phyloP scores from a whole-genome alignment of 1,284 basidiomycete genomes.

The Mycocalia duriaeana region DNA sequence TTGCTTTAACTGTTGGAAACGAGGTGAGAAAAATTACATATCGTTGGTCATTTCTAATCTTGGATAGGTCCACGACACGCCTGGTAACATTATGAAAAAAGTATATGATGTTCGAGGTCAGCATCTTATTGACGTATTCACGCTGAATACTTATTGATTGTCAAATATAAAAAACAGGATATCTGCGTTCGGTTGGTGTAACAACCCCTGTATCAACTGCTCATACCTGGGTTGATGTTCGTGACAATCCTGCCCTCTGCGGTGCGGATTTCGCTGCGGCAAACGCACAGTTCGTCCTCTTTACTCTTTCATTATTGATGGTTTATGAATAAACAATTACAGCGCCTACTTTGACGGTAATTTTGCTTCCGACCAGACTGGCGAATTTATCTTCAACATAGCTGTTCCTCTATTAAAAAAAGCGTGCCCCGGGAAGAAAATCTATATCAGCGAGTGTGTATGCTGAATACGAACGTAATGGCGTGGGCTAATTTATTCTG shows the following conservation, averaged over 20 bases:
- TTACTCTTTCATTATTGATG: not conserved
- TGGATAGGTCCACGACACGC: slow-evolving; percentile 22
- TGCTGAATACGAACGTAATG: not conserved
- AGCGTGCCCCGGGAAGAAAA: slow-evolving; percentile 29
- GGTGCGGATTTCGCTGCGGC: slow-evolving; percentile 31
- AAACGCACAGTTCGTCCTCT: slow-evolving; percentile 30
- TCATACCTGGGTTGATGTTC: slow-evolving; percentile 31
- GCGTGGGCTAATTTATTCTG: not conserved
- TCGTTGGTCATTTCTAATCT: not conserved
- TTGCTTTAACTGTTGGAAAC: slow-evolving; percentile 30
- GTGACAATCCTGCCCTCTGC: slow-evolving; percentile 27
- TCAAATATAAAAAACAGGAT: slow-evolving; percentile 14
- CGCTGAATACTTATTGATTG: not conserved
- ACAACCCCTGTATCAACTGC: slow-evolving; percentile 31
- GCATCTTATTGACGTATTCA: not conserved
- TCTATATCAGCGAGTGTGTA: slow-evolving; percentile 31
- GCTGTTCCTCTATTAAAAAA: slow-evolving; percentile 28
- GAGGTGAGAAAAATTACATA: slow-evolving; percentile 17
- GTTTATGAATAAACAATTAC: not conserved
- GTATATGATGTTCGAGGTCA: slow-evolving; percentile 29
- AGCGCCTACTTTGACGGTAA: slow-evolving; percentile 31
- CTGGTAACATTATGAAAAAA: slow-evolving; percentile 28
- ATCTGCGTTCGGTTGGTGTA: slow-evolving; percentile 28
- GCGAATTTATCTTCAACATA: slow-evolving; percentile 30
- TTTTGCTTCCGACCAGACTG: slow-evolving; percentile 22